phyloP scores from a whole-genome alignment of 2,329 filamentous ascomycete species.

The Aspergillus brunneoviolaceus region DNA sequence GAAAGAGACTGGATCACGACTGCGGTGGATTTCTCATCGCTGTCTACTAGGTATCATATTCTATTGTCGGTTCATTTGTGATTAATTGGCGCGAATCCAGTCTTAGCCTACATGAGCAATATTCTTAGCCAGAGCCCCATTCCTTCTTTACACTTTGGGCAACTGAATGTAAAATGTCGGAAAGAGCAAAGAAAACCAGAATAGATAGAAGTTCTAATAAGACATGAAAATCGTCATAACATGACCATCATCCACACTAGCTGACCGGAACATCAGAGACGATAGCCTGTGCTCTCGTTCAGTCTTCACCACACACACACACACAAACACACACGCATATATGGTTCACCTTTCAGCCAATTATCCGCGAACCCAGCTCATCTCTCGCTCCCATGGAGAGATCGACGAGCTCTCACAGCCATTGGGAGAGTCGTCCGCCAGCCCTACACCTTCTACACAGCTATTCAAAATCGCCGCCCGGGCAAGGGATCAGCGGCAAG shows the following conservation, averaged over 20 bases:
- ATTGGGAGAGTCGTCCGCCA: not conserved
- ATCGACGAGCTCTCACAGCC: not conserved
- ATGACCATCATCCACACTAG: slow-evolving; percentile 12
- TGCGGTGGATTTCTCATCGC: too few relatives aligned
- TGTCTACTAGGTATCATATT: too few relatives aligned
- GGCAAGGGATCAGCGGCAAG: not conserved
- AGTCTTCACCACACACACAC: not conserved
- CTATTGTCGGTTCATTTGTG: too few relatives aligned
- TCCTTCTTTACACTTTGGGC: not conserved
- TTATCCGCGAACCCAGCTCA: not conserved
- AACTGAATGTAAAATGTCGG: not conserved
- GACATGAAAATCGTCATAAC: slow-evolving; percentile 22
- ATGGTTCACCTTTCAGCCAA: not conserved
- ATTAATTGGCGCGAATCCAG: too few relatives aligned
- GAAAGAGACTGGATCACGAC: too few relatives aligned
- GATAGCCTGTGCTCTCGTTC: not conserved
- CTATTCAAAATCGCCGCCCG: not conserved
- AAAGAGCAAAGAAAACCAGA: not conserved
- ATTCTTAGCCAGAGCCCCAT: not conserved
- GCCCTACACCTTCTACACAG: not conserved
- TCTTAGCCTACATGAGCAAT: too few relatives aligned
- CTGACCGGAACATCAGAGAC: not conserved
- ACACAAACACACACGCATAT: not conserved
- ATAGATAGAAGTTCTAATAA: slow-evolving; percentile 22
- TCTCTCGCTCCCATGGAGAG: not conserved